These are phyloP conservation scores for Iberis amara DNA, from an alignment of 441 rosid genomes.

Conservation along the genomic window DNA sequence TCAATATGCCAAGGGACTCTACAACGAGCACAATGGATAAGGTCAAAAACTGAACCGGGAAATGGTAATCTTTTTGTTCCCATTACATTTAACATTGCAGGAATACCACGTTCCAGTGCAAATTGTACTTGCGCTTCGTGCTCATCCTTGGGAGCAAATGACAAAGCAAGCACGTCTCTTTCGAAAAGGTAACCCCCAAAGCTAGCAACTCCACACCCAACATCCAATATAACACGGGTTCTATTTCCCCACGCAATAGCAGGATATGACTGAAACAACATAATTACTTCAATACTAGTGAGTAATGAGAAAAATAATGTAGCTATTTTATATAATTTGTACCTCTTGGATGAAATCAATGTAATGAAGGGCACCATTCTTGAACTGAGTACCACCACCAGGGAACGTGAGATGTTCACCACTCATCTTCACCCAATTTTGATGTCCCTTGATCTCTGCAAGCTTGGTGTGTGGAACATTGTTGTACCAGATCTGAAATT, in stretches of 20 bases:
- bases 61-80: slow-evolving; percentile 66
- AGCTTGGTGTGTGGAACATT: slow-evolving; percentile 71
- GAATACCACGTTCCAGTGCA: slow-evolving; percentile 66
- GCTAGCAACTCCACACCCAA: slow-evolving; percentile 75
- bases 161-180: slow-evolving; percentile 54
- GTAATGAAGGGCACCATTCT: slow-evolving; percentile 61
- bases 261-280: slow-evolving; percentile 36
- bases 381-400: slow-evolving; percentile 78
- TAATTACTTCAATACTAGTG: slow-evolving; percentile 14
- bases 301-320: background rate
- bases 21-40: slow-evolving; percentile 70
- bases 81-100: slow-evolving; percentile 54
- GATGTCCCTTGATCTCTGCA: slow-evolving; percentile 61
- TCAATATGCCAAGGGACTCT: slow-evolving; percentile 65
- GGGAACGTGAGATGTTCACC: slow-evolving; percentile 65
- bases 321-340: background rate
- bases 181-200: slow-evolving; percentile 64
- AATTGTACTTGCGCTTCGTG: slow-evolving; percentile 69
- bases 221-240: slow-evolving; percentile 55
- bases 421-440: slow-evolving; percentile 66
- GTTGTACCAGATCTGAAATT: slow-evolving; percentile 50
- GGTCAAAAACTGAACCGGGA: slow-evolving; percentile 56
- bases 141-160: slow-evolving; percentile 70
- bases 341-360: slow-evolving; percentile 52
- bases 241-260: slow-evolving; percentile 46